These are phyloP conservation scores for Megacollybia marginata DNA, from an alignment of 768 basidiomycete genomes.

Conservation along the genomic window DNA sequence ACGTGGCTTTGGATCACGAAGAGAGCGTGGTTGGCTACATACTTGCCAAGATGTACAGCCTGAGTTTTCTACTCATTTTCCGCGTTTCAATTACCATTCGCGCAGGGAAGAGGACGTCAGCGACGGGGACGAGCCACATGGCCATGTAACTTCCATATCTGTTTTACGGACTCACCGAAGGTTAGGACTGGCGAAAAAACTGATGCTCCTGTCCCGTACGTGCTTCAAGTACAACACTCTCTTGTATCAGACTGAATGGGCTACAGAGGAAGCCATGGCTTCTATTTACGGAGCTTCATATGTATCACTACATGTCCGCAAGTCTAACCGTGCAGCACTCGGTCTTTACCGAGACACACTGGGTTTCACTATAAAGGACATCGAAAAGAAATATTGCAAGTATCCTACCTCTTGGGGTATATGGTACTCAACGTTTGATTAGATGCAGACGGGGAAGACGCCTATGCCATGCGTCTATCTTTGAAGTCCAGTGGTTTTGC, in stretches of 20 bases:
- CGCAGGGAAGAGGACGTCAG: conserved; percentile 59
- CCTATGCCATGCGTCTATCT: conserved; percentile 80
- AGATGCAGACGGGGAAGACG: conserved; percentile 96
- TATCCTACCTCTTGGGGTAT: conserved; percentile 1
- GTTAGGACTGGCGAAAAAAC: conserved; percentile 87
- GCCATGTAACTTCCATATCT: conserved; percentile 96
- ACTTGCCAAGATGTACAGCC: conserved; percentile 90
- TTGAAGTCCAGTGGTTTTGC: conserved; percentile 25
- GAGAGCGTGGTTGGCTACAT: conserved; percentile 95
- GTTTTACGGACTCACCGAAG: conserved; percentile 87
- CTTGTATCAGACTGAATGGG: not conserved
- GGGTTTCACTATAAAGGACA: conserved; percentile 80
- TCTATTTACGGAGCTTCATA: conserved; percentile 78
- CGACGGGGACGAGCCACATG: conserved; percentile 67
- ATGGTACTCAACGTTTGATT: conserved; percentile 2
- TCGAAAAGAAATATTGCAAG: conserved; percentile 90
- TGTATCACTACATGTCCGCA: conserved; percentile 89
- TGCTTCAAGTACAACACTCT: conserved; percentile 3
- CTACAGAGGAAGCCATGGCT: conserved; percentile 85
- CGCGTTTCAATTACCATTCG: not conserved
- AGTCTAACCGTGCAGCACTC: conserved; percentile 91
- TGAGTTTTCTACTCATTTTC: not conserved
- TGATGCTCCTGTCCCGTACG: conserved; percentile 93
- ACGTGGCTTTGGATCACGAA: conserved; percentile 87
- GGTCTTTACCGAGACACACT: conserved; percentile 84